Evolutionary conservation across 805 yeast species (phyloP).

Genomic region (Helenozyma rhizophorensis): DNA sequence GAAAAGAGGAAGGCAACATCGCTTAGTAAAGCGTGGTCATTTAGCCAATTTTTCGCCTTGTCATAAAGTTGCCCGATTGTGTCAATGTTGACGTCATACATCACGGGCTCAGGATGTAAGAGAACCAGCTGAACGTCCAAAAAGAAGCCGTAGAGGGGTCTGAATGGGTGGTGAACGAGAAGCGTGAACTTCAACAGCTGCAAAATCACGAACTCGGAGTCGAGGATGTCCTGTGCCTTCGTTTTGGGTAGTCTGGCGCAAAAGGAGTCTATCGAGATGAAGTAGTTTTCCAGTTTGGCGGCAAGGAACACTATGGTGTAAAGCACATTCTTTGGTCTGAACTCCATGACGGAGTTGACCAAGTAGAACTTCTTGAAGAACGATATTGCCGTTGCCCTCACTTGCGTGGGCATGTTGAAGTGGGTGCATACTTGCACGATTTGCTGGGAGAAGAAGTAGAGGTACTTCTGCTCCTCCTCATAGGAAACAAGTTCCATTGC

Average conservation of each 20-base stretch:
- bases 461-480: slow-evolving; percentile 68
- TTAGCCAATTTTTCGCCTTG: slow-evolving; percentile 58
- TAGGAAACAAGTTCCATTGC: slow-evolving; percentile 45
- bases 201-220: slow-evolving; percentile 73
- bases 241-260: slow-evolving; percentile 66
- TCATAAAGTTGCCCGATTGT: slow-evolving; percentile 69
- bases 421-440: slow-evolving; percentile 65
- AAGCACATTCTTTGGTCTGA: slow-evolving; percentile 79
- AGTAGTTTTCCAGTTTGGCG: slow-evolving; percentile 88
- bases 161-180: slow-evolving; percentile 81
- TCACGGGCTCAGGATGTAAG: slow-evolving; percentile 38
- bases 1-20: slow-evolving; percentile 77
- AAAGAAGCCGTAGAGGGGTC: slow-evolving; percentile 91
- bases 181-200: slow-evolving; percentile 75
- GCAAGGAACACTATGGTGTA: slow-evolving; percentile 76
- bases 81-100: slow-evolving; percentile 44
- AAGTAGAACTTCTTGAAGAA: slow-evolving; percentile 80
- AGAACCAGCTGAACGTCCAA: slow-evolving; percentile 71
- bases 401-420: slow-evolving; percentile 84
- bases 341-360: slow-evolving; percentile 76
- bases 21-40: slow-evolving; percentile 60
- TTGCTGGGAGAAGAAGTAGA: slow-evolving; percentile 69
- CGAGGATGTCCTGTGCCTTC: slow-evolving; percentile 61
- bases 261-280: slow-evolving; percentile 79
- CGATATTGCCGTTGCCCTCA: slow-evolving; percentile 78